These are phyloP conservation scores for Saccharomyces hybrid DNA, from an alignment of 1,139 yeast genomes.

Conservation along the genomic window DNA sequence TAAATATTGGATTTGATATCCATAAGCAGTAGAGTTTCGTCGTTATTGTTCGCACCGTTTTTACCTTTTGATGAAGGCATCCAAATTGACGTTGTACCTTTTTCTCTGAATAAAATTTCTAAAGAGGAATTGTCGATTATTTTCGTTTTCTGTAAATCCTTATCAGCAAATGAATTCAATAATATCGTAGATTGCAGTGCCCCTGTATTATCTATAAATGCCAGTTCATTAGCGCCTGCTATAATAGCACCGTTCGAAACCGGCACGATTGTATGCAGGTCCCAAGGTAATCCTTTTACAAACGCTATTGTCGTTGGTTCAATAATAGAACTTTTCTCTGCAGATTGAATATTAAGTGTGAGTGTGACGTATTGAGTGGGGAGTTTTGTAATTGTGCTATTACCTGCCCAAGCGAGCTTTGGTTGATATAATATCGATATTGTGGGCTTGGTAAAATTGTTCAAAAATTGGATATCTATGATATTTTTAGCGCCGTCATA, in stretches of 20 bases:
- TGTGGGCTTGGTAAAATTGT: conserved; percentile 75
- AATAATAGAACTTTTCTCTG: conserved; percentile 9
- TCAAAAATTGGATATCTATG: conserved; percentile 59
- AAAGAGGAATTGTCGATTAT: conserved; percentile 21
- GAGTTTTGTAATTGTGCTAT: conserved; percentile 21
- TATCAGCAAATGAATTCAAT: conserved; percentile 26
- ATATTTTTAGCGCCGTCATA: conserved; percentile 55
- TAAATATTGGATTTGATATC: conserved; percentile 24
- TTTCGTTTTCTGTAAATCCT: conserved; percentile 19
- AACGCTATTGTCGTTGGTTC: conserved; percentile 22
- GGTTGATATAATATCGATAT: conserved; percentile 63
- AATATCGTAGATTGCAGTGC: conserved; percentile 25
- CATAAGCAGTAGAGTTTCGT: conserved; percentile 23
- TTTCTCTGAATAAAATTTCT: conserved; percentile 19
- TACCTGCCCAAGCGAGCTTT: conserved; percentile 70
- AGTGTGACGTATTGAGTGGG: conserved; percentile 23
- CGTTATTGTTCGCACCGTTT: conserved; percentile 7
- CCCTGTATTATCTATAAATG: conserved; percentile 82
- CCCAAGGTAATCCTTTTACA: conserved; percentile 56
- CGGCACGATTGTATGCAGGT: conserved; percentile 57
- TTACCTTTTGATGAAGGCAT: conserved; percentile 10
- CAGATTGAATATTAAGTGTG: conserved; percentile 16
- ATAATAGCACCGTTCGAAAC: conserved; percentile 67
- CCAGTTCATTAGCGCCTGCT: conserved; percentile 67
- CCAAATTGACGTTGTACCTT: conserved; percentile 14